These are phyloP conservation scores for Arachis stenosperma DNA, from an alignment of 306 rosid species.

Conservation along the genomic window DNA sequence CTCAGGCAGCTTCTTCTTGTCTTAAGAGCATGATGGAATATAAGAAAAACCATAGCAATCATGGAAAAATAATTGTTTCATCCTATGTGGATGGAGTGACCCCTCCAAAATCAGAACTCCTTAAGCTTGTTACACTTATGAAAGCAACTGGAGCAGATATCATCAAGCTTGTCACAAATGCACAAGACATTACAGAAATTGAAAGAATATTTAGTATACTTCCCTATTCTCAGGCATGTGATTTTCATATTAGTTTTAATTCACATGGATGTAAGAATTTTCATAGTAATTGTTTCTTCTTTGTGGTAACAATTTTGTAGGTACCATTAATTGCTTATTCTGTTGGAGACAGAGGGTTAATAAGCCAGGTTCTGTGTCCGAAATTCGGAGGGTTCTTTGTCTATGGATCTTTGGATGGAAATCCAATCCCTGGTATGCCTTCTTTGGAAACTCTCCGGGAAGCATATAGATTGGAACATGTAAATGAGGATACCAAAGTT, in stretches of 20 bases:
- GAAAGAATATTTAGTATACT: conserved; percentile 45
- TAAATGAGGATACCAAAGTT: conserved; percentile 47
- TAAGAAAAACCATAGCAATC: conserved; percentile 19
- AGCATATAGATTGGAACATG: conserved; percentile 43
- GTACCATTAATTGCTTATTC: conserved; percentile 56
- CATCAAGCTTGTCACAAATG: conserved; percentile 47
- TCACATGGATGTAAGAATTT: neutral
- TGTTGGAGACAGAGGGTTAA: conserved; percentile 53
- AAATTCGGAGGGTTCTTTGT: conserved; percentile 56
- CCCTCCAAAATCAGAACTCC: conserved; percentile 44
- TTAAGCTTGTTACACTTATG: conserved; percentile 35
- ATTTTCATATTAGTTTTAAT: neutral
- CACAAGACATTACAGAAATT: conserved; percentile 48
- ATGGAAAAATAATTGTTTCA: conserved; percentile 50
- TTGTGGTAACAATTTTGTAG: conserved; percentile 32
- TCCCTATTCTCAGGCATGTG: conserved; percentile 43
- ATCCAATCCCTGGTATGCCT: conserved; percentile 45
- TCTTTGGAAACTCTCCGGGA: conserved; percentile 40
- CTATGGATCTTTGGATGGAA: conserved; percentile 49
- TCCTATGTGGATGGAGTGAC: conserved; percentile 46
- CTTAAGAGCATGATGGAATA: conserved; percentile 28
- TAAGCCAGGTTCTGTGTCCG: conserved; percentile 52
- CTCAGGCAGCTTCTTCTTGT: conserved; percentile 42
- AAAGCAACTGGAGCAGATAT: conserved; percentile 51
- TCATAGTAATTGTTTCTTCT: neutral